These are phyloP conservation scores for Flueggea neowawraea DNA, from an alignment of 441 rosid species.

Conservation along the genomic window DNA sequence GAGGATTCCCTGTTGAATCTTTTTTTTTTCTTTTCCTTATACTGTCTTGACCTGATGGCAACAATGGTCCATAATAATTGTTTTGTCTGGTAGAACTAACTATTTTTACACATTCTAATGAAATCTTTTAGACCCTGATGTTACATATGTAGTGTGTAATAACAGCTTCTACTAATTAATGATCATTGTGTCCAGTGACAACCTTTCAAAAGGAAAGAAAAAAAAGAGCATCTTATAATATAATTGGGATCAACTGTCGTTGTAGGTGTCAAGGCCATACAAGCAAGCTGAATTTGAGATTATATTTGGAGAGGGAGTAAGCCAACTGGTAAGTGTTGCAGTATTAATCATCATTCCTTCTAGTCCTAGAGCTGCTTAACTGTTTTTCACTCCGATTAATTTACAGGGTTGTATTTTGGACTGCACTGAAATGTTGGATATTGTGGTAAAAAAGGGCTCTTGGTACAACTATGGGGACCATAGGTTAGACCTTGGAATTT, in stretches of 20 bases:
- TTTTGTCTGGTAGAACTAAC: no score
- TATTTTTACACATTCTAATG: no score
- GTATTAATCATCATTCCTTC: conserved; percentile 7
- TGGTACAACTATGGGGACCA: conserved; percentile 97
- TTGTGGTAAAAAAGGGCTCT: conserved; percentile 84
- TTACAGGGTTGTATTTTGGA: conserved; percentile 88
- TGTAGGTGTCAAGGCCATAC: conserved; percentile 92
- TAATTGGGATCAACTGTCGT: conserved; percentile 14
- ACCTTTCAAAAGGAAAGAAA: no score
- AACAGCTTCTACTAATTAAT: no score
- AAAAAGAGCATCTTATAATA: no score
- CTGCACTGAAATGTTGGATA: conserved; percentile 84
- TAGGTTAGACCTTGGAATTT: conserved; percentile 40
- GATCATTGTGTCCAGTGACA: no score
- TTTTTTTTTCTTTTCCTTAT: no score
- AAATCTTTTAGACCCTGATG: no score
- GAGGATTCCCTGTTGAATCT: no score
- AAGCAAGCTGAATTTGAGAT: conserved; percentile 97
- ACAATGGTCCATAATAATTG: no score
- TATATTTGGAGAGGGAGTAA: conserved; percentile 93
- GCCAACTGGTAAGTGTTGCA: conserved; percentile 73
- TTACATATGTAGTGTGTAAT: no score
- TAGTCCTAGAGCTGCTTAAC: conserved; percentile 7
- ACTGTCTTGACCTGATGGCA: no score
- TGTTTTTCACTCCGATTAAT: conserved; percentile 22